Conservation (phyloP, 148 eudicot species). For the Rhododendron simsii region DNA sequence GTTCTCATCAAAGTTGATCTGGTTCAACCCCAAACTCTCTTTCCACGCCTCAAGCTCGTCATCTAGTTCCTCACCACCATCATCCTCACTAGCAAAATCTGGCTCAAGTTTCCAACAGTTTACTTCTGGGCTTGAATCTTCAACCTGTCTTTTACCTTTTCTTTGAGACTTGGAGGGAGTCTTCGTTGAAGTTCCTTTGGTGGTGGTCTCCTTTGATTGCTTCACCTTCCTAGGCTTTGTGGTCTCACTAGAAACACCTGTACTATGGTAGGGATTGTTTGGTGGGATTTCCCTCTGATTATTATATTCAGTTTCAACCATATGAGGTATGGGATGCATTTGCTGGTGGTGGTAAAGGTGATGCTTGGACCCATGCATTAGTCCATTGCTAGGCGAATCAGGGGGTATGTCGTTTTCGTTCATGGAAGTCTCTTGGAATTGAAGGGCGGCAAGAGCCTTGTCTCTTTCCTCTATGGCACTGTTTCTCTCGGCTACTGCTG, state of each 20-base stretch:
- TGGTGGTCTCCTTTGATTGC: slow-evolving; percentile 22
- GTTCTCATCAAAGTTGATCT: slow-evolving; percentile 34
- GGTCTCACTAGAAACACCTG: slow-evolving; percentile 13
- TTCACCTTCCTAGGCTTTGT: slow-evolving; percentile 29
- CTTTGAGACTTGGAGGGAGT: slow-evolving; percentile 17
- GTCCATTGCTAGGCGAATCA: slow-evolving; percentile 19
- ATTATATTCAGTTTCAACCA: slow-evolving; percentile 8
- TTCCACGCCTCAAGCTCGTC: slow-evolving; percentile 25
- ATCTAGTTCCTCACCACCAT: slow-evolving; percentile 21
- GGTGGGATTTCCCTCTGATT: slow-evolving; percentile 15
- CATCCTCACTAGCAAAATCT: slow-evolving; percentile 12
- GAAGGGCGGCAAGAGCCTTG: slow-evolving; percentile 28
- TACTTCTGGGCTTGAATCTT: neutral
- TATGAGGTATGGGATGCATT: slow-evolving; percentile 13
- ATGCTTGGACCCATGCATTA: slow-evolving; percentile 15
- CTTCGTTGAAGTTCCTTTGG: slow-evolving; percentile 6
- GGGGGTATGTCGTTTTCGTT: slow-evolving; percentile 21
- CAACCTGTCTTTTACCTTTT: slow-evolving; percentile 18
- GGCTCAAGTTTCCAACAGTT: slow-evolving; percentile 17
- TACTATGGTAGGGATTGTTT: neutral
- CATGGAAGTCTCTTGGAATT: slow-evolving; percentile 27
- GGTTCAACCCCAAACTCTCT: slow-evolving; percentile 31
- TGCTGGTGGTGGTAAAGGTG: slow-evolving; percentile 20
- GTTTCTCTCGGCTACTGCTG: slow-evolving; percentile 39
- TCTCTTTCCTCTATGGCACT: slow-evolving; percentile 37